Conservation (phyloP, 23 red algal genomes). For the Gracilariopsis chorda region DNA sequence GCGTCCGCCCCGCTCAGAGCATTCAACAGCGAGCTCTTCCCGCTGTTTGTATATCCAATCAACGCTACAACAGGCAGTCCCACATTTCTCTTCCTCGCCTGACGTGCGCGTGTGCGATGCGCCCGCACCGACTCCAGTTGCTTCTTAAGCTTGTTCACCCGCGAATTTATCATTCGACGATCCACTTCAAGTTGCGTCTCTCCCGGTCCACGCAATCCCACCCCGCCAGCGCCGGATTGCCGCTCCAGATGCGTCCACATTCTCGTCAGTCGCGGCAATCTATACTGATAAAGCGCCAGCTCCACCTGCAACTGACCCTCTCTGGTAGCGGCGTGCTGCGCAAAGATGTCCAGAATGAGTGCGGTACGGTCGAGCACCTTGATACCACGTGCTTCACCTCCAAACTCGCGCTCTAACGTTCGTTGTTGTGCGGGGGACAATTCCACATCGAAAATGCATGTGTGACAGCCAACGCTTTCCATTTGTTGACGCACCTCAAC, state of each 20-base stretch:
- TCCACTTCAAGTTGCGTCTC: constrained; percentile 96
- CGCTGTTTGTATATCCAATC: constrained; percentile 86
- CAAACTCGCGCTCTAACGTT: constrained; percentile 81
- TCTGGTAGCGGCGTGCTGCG: constrained; percentile 87
- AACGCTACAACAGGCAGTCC: constrained; percentile 79
- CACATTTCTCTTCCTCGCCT: constrained; percentile 32
- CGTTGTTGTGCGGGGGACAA: constrained; percentile 93
- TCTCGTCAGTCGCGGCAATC: constrained; percentile 87
- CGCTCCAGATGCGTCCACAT: constrained; percentile 96
- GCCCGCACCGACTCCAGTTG: constrained; percentile 69
- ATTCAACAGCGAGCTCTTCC: constrained; percentile 83
- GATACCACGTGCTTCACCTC: constrained; percentile 72
- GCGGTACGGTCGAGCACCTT: constrained; percentile 98
- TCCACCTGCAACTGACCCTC: constrained; percentile 95
- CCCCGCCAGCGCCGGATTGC: constrained; percentile 81
- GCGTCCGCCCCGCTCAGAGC: constrained; percentile 62
- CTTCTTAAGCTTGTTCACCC: constrained; percentile 70
- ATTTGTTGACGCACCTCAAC: constrained; percentile 60
- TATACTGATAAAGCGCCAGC: constrained; percentile 94
- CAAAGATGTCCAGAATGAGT: constrained; percentile 98
- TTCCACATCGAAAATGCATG: constrained; percentile 89
- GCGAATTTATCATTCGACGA: constrained; percentile 63
- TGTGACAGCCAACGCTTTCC: constrained; percentile 48
- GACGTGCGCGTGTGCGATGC: constrained; percentile 59
- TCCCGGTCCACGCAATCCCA: constrained; percentile 89